Evolutionary conservation across 805 yeast species (phyloP).

Genomic region (Wickerhamiella domercqiae): DNA sequence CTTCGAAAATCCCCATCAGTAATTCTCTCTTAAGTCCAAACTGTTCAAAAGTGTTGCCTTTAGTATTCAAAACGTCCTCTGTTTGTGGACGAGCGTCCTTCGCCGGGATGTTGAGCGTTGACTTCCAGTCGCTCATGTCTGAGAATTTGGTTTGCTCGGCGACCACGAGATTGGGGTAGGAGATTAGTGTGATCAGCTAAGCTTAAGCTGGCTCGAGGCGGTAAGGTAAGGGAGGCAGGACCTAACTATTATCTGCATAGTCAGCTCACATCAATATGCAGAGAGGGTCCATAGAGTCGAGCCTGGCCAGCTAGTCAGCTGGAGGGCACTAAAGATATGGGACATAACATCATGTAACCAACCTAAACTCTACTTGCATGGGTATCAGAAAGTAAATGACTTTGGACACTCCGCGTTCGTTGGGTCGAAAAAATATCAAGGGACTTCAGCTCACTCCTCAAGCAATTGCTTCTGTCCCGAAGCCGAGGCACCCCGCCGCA

Average conservation of each 20-base stretch:
- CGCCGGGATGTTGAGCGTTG: slow-evolving; percentile 53
- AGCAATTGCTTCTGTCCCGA: slow-evolving; percentile 8
- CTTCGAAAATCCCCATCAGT: slow-evolving; percentile 96
- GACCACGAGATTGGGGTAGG: slow-evolving; percentile 27
- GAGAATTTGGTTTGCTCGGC: slow-evolving; percentile 3
- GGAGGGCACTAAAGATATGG: too few relatives aligned
- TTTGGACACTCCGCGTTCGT: slow-evolving; percentile 4
- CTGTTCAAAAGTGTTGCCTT: slow-evolving; percentile 84
- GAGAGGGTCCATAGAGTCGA: too few relatives aligned
- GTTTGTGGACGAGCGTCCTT: slow-evolving; percentile 94
- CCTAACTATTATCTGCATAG: too few relatives aligned
- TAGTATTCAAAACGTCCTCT: slow-evolving; percentile 83
- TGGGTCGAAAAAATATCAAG: slow-evolving; percentile 34
- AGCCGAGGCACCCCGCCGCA: background rate
- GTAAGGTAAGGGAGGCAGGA: too few relatives aligned
- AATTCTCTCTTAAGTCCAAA: slow-evolving; percentile 83
- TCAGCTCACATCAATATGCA: too few relatives aligned
- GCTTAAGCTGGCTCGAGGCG: too few relatives aligned
- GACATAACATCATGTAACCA: too few relatives aligned
- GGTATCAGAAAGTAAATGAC: too few relatives aligned
- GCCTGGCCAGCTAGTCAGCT: too few relatives aligned
- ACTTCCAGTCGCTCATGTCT: slow-evolving; percentile 67
- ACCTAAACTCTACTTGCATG: too few relatives aligned
- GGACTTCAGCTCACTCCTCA: slow-evolving; percentile 30
- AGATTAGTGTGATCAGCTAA: too few relatives aligned